Evolutionary conservation across 768 basidiomycete genomes (phyloP), one percentile per base, ranked within the genome.

Genomic region (Serendipita indica): DNA sequence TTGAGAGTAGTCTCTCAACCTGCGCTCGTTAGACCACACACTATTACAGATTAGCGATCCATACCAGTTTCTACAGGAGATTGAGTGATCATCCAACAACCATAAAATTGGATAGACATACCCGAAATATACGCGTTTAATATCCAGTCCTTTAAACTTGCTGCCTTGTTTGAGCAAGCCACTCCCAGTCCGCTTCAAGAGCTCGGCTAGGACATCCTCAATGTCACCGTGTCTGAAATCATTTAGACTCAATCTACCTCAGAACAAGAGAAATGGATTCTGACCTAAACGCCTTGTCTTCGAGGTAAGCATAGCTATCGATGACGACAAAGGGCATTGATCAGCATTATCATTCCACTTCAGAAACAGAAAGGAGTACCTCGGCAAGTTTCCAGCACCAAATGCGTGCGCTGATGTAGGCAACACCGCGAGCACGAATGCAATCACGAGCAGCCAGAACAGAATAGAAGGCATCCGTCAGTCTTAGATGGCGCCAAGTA

Each of bases 1-100:
- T 79, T 89, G 57, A 64, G 83, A 85, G 70, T 91, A 93, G 71
- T 93, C 90, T 35, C 91, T 76, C 33, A 93, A 75, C 89, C 86
- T 86, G 63, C 32, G 43, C 7, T 28, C 27, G 58, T 22, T 32
- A 13, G 58, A 59, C 33, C 34, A 59, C 41, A 27, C 22, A 45
- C 34, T 54, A 30, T 39, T 30, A 14, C 14, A n/a, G 27, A n/a
- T 20, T 39, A 7, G 14, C 3, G 14, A 2, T 18, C 39, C 58
- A 39, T 25, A 63, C 59, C 64, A 68, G 64, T 54, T 54, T 27
- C 49, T 54, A 32, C 10, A 14, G 7, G 22, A 18, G 20, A 4
- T n/a, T 54, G 35, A 41, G 25, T 6, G 45, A 10, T 12, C 20
- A 30, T 14, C 7, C 49, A 10, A 4, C 30, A 14, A 18, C 30